Conservation (phyloP, 2,329 filamentous ascomycete genomes). For the Epichloe uncinata region DNA sequence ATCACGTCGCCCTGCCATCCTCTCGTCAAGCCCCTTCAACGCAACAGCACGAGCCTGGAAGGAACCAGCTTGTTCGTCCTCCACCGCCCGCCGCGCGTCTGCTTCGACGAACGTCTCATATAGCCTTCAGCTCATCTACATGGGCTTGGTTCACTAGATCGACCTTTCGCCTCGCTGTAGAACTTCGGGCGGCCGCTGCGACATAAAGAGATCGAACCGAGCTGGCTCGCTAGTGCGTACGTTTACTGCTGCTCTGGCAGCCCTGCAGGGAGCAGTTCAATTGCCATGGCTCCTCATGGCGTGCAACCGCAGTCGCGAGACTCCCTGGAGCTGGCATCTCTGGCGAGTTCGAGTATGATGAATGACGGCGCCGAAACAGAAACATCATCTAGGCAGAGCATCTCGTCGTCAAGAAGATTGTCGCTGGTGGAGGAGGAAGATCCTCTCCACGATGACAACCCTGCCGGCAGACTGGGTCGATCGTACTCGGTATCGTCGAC, state of each 20-base stretch:
- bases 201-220: background rate
- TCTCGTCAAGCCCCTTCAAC: background rate
- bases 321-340: conserved; percentile 89
- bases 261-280: conserved; percentile 6
- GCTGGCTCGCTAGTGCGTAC: background rate
- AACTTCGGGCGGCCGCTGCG: background rate
- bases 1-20: background rate
- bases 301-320: conserved; percentile 52
- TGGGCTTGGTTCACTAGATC: conserved; percentile 14
- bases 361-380: conserved; percentile 45
- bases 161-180: background rate
- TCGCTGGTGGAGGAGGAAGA: conserved; percentile 76
- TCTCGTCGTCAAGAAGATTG: conserved; percentile 81
- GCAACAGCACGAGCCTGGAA: background rate
- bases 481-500: conserved; percentile 85
- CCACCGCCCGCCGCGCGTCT: background rate
- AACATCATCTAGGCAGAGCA: conserved; percentile 66
- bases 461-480: conserved; percentile 36
- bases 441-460: conserved; percentile 49
- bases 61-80: background rate
- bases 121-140: conserved; percentile 9
- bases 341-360: conserved; percentile 63
- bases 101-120: background rate
- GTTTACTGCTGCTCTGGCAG: background rate
- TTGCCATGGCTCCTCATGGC: conserved; percentile 26